phyloP scores from a whole-genome alignment of 257 asterid species.

The Leonotis leonurus region DNA sequence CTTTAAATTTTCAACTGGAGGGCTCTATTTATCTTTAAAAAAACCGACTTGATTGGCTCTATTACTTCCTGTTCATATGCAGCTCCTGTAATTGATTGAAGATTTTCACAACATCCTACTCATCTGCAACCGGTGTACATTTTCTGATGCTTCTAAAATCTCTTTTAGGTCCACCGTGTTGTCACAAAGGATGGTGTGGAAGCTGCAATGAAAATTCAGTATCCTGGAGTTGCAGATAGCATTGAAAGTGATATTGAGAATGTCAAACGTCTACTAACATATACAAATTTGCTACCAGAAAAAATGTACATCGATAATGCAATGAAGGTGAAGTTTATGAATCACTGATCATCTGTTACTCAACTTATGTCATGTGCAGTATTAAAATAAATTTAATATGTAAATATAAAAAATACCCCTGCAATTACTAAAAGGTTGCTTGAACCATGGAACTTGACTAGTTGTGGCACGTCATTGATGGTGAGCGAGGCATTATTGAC shows the following conservation, averaged over 20 bases:
- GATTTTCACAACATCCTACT: conserved; percentile 11
- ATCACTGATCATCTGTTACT: not conserved
- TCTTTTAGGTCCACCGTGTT: conserved; percentile 75
- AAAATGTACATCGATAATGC: conserved; percentile 78
- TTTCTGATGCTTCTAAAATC: conserved; percentile 13
- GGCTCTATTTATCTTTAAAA: no score
- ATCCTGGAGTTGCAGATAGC: conserved; percentile 99
- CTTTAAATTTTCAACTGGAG: no score
- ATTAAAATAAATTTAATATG: no score
- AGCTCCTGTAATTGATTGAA: conserved; percentile 6
- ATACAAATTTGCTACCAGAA: conserved; percentile 85
- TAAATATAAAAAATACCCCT: no score
- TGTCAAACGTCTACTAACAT: conserved; percentile 67
- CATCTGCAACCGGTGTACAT: conserved; percentile 3
- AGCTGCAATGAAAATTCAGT: conserved; percentile 93
- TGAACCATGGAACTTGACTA: no score
- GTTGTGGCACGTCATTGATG: no score
- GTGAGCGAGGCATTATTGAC: no score
- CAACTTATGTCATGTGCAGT: no score
- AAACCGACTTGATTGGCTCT: not conserved
- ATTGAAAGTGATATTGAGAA: conserved; percentile 95
- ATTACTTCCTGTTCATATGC: not conserved
- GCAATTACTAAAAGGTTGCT: no score
- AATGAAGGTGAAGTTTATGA: conserved; percentile 57
- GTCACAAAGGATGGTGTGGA: conserved; percentile 74